These are phyloP conservation scores for Daldinia eschscholtzii DNA, from an alignment of 2,329 filamentous ascomycete genomes.

Conservation along the genomic window DNA sequence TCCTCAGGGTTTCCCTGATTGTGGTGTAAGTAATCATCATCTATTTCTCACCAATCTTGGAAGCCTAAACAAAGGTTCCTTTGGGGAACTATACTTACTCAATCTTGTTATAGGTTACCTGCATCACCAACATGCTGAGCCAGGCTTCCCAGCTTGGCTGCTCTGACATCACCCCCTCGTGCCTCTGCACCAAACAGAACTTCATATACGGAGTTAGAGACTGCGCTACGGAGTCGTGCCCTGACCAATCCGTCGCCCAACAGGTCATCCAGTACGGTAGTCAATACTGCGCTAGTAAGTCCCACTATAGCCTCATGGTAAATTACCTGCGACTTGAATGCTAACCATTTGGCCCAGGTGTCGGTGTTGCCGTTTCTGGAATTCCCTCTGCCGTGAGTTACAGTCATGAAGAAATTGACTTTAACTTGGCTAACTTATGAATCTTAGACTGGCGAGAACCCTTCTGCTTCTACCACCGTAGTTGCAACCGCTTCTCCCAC, in stretches of 20 bases:
- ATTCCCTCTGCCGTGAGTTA: constrained; percentile 31
- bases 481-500: constrained; percentile 34
- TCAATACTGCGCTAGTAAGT: constrained; percentile 51
- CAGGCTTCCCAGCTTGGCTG: constrained; percentile 63
- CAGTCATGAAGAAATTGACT: neutral
- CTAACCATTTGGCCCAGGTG: constrained; percentile 37
- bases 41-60: neutral
- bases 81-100: constrained; percentile 1
- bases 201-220: constrained; percentile 58
- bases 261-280: constrained; percentile 49
- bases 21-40: constrained; percentile 62
- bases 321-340: neutral
- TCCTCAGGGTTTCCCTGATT: constrained; percentile 59
- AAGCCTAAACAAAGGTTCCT: neutral
- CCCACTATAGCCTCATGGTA: neutral
- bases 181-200: constrained; percentile 58
- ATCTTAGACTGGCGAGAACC: constrained; percentile 28
- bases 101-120: constrained; percentile 57
- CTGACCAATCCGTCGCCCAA: constrained; percentile 33
- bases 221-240: constrained; percentile 49
- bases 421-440: constrained; percentile 17
- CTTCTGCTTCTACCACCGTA: constrained; percentile 34
- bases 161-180: constrained; percentile 50
- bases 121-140: constrained; percentile 65
- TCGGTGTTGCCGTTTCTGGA: constrained; percentile 43